These are phyloP conservation scores for Mycena polygramma DNA, from an alignment of 768 basidiomycete genomes.

Conservation along the genomic window DNA sequence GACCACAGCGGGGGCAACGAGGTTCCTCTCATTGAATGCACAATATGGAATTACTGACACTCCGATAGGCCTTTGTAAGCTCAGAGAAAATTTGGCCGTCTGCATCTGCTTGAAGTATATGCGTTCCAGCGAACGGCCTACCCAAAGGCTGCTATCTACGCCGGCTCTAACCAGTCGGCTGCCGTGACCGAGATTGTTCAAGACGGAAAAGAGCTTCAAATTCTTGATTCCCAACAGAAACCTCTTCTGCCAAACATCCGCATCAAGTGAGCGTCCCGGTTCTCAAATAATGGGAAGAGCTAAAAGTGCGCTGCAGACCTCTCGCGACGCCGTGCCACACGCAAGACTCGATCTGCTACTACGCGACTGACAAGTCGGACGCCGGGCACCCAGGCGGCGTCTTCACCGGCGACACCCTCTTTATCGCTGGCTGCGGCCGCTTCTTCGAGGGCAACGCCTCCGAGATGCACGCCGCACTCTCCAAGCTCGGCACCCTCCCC, in stretches of 20 bases:
- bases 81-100: background rate
- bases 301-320: too few species aligned
- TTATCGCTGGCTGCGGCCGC: conserved; percentile 89
- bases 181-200: conserved; percentile 81
- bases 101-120: conserved; percentile 5
- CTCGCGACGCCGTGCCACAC: conserved; percentile 95
- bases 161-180: conserved; percentile 79
- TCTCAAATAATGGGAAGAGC: too few species aligned
- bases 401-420: conserved; percentile 96
- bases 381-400: conserved; percentile 76
- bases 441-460: conserved; percentile 91
- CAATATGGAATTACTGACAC: conserved; percentile 21
- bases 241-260: conserved; percentile 57
- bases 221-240: too few species aligned
- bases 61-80: conserved; percentile 63
- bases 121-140: conserved; percentile 54
- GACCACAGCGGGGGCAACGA: conserved; percentile 93
- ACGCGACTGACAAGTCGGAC: conserved; percentile 68
- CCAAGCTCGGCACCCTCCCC: conserved; percentile 80
- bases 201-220: conserved; percentile 85
- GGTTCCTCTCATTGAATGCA: conserved; percentile 54
- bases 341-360: conserved; percentile 95
- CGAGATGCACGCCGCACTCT: conserved; percentile 86
- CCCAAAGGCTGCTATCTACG: conserved; percentile 75
- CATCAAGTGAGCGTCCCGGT: conserved; percentile 61